A percentile compares a stretch with the other conserved stretches of the same genome.
Conservation (phyloP, 2,329 filamentous ascomycete species). For the Pseudogymnoascus sp. region DNA sequence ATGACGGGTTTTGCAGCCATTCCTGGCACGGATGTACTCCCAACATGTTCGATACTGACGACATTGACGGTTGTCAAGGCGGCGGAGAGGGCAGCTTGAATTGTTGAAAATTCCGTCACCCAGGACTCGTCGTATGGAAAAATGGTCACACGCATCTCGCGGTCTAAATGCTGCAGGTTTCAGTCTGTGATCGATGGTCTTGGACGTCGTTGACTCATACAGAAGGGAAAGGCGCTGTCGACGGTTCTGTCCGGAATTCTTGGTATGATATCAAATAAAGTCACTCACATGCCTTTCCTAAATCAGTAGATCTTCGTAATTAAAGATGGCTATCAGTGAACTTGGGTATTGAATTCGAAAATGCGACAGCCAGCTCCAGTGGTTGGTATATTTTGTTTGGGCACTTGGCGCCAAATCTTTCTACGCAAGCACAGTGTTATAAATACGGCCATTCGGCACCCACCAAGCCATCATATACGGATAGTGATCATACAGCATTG, state of each 20-base stretch:
- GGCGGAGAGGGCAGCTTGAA: slow-evolving; percentile 9
- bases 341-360: neutral
- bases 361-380: neutral
- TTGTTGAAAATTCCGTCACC: slow-evolving; percentile 13
- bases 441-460: neutral
- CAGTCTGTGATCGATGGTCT: neutral
- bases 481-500: neutral
- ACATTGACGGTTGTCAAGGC: slow-evolving; percentile 12
- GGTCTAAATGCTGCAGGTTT: neutral
- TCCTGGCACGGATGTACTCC: slow-evolving; percentile 43
- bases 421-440: neutral
- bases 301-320: neutral
- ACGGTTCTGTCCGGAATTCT: neutral
- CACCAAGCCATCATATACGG: neutral
- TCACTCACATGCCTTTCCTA: neutral
- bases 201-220: neutral
- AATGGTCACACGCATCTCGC: slow-evolving; percentile 15
- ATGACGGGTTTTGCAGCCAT: slow-evolving; percentile 46
- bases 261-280: too few relatives aligned
- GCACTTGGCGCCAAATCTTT: neutral
- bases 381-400: neutral
- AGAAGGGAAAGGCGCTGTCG: neutral
- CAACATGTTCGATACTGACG: slow-evolving; percentile 37
- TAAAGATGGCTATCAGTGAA: neutral
- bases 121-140: slow-evolving; percentile 17